Percentiles rank a stretch among this genome's conserved stretches.
Evolutionary conservation across 805 yeast genomes (phyloP).

Genomic region (Kazachstania martiniae): DNA sequence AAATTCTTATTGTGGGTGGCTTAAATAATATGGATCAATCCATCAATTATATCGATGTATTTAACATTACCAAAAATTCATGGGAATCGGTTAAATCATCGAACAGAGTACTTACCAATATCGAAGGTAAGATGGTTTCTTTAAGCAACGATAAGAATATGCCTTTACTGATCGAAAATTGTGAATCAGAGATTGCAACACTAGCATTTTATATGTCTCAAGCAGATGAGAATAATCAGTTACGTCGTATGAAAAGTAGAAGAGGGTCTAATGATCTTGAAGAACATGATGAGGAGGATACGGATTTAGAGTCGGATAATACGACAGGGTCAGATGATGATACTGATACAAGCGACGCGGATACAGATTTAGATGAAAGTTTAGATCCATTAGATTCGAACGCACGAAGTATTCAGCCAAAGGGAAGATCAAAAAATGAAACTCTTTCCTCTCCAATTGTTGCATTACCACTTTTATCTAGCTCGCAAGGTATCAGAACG

Average conservation of each 20-base stretch:
- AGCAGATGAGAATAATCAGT: no score
- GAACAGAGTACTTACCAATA: constrained; percentile 13
- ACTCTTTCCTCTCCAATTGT: constrained; percentile 19
- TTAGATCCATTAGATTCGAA: background rate
- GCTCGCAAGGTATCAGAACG: constrained; percentile 26
- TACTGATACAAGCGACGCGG: constrained; percentile 8
- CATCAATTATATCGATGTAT: constrained; percentile 22
- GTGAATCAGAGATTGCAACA: constrained; percentile 18
- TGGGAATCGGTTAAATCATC: constrained; percentile 20
- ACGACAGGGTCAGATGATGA: constrained; percentile 1
- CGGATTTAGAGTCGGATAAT: background rate
- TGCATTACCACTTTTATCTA: constrained; percentile 26
- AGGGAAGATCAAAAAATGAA: background rate
- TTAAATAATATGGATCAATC: constrained; percentile 25
- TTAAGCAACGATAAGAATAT: constrained; percentile 13
- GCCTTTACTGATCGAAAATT: constrained; percentile 18
- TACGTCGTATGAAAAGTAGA: no score
- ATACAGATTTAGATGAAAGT: constrained; percentile 7
- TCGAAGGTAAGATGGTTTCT: constrained; percentile 13
- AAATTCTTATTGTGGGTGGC: constrained; percentile 26
- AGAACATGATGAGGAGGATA: background rate
- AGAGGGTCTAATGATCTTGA: background rate
- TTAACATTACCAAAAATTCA: constrained; percentile 18
- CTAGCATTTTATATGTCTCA: constrained; percentile 12
- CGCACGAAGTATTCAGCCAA: background rate